Base-by-base conservation (phyloP, 768 basidiomycete species). In the Lactarius tabidus region DNA sequence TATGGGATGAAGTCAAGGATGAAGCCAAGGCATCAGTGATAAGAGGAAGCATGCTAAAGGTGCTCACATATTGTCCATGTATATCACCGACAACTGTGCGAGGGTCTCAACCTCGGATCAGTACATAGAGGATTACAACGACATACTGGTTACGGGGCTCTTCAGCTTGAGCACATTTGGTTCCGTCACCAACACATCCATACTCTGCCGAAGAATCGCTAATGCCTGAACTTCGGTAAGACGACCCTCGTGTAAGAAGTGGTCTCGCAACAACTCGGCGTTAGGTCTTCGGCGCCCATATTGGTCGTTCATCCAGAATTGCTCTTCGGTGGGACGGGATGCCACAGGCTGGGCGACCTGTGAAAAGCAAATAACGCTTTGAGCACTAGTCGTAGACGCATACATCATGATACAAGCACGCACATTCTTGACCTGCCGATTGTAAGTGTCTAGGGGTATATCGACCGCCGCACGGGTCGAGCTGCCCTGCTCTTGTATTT, bases 1-100 rank as follows among this genome's bases (percentile, higher is more conserved):
- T 96, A 70, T 12, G 33, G n/a, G 52, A 36, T 1, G 5, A 20
- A 5, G 20, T 29, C n/a, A n/a, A n/a, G n/a, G n/a, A n/a, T n/a
- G n/a, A n/a, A n/a, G n/a, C n/a, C 23, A 39, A 52, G 36, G 51
- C 12, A 33, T 58, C 48, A 57, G n/a, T n/a, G n/a, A n/a, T n/a
- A 23, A 23, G 33, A 45, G 31, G 38, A 33, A 8, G 5, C 54
- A 38, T 28, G 43, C 15, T 20, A 38, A 12, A 26, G 18, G 29
- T 36, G 29, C 79, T 75, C 71, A 94, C 93, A 75, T 93, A 97
- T 90, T 97, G 94, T 17, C 94, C 94, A 71, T 97, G 94, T 58
- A 97, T 93, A 79, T 97, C 94, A 15, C 94, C 94, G 71, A 94
- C 95, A 69, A 97, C 93, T 94, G 69, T 9, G 62, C 70, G 33